These are phyloP conservation scores for Xylariaceae sp. DNA, from an alignment of 2,329 filamentous ascomycete species.

Conservation along the genomic window DNA sequence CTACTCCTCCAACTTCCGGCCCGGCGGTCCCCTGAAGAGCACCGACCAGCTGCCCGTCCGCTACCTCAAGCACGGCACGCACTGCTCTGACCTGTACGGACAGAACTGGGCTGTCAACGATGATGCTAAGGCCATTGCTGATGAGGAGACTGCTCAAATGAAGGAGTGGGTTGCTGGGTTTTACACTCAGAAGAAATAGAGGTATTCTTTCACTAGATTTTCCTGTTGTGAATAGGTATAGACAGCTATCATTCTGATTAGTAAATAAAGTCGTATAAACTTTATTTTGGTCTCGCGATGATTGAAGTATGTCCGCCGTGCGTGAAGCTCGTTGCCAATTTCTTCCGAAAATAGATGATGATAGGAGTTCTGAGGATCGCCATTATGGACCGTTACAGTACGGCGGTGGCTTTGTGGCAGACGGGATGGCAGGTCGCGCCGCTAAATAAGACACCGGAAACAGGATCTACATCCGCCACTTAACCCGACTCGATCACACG, in stretches of 20 bases:
- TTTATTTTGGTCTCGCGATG: too few relatives aligned
- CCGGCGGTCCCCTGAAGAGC: constrained; percentile 35
- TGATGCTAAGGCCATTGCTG: constrained; percentile 44
- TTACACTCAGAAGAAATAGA: constrained; percentile 30
- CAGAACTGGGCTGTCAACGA: constrained; percentile 47
- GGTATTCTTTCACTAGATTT: neutral
- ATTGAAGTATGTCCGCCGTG: too few relatives aligned
- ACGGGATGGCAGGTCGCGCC: too few relatives aligned
- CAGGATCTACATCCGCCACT: too few relatives aligned
- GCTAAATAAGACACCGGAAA: too few relatives aligned
- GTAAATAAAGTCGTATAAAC: neutral
- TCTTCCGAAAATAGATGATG: too few relatives aligned
- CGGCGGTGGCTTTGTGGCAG: too few relatives aligned
- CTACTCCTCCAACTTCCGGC: constrained; percentile 34
- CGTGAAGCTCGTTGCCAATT: too few relatives aligned
- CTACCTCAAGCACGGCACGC: constrained; percentile 33
- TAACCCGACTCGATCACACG: too few relatives aligned
- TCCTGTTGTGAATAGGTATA: too few relatives aligned
- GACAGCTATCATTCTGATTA: neutral
- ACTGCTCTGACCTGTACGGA: constrained; percentile 37
- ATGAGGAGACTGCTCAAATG: constrained; percentile 47
- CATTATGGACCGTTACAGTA: too few relatives aligned
- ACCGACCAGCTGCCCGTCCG: constrained; percentile 31
- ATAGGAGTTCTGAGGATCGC: too few relatives aligned
- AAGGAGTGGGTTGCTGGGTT: constrained; percentile 51